phyloP scores from a whole-genome alignment of 2,329 filamentous ascomycete genomes.

The Xylariomycetidae sp. region DNA sequence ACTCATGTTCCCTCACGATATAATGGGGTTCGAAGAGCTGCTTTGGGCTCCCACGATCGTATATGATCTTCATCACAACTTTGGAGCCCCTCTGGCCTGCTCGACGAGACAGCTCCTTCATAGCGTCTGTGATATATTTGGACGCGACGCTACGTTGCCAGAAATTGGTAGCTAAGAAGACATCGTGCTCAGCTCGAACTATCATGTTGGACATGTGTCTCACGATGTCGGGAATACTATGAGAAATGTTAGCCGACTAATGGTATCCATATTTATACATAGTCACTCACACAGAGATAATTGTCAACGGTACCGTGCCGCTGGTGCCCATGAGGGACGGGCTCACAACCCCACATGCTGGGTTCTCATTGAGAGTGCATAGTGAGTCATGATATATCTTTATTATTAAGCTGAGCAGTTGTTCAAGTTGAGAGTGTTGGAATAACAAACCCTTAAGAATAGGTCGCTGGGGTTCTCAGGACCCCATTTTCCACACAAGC shows the following conservation, averaged over 20 bases:
- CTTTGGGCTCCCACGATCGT: slow-evolving; percentile 63
- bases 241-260: background rate
- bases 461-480: slow-evolving; percentile 57
- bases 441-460: slow-evolving; percentile 52
- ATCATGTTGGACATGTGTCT: slow-evolving; percentile 75
- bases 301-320: slow-evolving; percentile 63
- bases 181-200: slow-evolving; percentile 64
- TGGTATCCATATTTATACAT: background rate
- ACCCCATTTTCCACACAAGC: slow-evolving; percentile 64
- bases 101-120: slow-evolving; percentile 64
- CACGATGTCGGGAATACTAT: slow-evolving; percentile 61
- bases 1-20: slow-evolving; percentile 52
- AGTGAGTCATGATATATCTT: slow-evolving; percentile 64
- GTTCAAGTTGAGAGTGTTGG: background rate
- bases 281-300: slow-evolving; percentile 53
- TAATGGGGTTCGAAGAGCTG: slow-evolving; percentile 65
- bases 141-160: slow-evolving; percentile 69
- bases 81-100: slow-evolving; percentile 52
- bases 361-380: slow-evolving; percentile 47
- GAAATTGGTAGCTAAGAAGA: slow-evolving; percentile 71
- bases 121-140: slow-evolving; percentile 60
- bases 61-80: slow-evolving; percentile 69
- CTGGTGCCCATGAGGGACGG: slow-evolving; percentile 47
- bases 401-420: slow-evolving; percentile 2
- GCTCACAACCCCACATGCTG: slow-evolving; percentile 46